These are phyloP conservation scores for Pseudonitzschia pungens DNA, from an alignment of 108 stramenopile species.

Conservation along the genomic window DNA sequence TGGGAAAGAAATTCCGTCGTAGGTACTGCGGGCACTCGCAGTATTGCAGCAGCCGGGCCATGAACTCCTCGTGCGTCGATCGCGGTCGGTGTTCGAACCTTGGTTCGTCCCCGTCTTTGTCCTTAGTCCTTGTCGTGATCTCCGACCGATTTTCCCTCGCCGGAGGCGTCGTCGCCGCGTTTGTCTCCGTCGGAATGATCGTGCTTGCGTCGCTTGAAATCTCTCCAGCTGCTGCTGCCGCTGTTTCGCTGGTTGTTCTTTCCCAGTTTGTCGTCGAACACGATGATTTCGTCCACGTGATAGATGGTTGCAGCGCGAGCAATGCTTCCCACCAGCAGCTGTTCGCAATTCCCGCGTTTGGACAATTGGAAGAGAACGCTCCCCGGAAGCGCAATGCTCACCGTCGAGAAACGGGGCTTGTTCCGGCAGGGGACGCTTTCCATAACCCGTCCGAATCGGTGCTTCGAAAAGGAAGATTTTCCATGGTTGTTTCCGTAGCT, in stretches of 20 bases:
- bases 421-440: slow-evolving; percentile 76
- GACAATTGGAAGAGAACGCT: slow-evolving; percentile 90
- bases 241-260: slow-evolving; percentile 22
- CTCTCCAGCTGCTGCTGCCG: slow-evolving; percentile 15
- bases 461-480: slow-evolving; percentile 24
- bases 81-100: slow-evolving; percentile 23
- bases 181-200: slow-evolving; percentile 14
- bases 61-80: slow-evolving; percentile 87
- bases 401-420: slow-evolving; percentile 76
- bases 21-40: slow-evolving; percentile 95
- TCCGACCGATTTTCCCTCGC: not conserved
- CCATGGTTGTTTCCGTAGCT: not conserved
- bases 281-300: slow-evolving; percentile 95
- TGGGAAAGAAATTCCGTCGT: slow-evolving; percentile 88
- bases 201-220: slow-evolving; percentile 19
- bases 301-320: slow-evolving; percentile 95
- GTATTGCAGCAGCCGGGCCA: slow-evolving; percentile 93
- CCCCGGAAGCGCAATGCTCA: slow-evolving; percentile 93
- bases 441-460: slow-evolving; percentile 89
- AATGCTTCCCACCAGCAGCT: slow-evolving; percentile 90
- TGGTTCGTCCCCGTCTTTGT: slow-evolving; percentile 10
- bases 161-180: slow-evolving; percentile 13
- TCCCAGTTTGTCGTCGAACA: slow-evolving; percentile 89
- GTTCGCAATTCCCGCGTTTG: slow-evolving; percentile 92
- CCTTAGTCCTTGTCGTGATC: no score